Evolutionary conservation across 345 rosid genomes (phyloP).

Genomic region (Eucalyptus pauciflora): DNA sequence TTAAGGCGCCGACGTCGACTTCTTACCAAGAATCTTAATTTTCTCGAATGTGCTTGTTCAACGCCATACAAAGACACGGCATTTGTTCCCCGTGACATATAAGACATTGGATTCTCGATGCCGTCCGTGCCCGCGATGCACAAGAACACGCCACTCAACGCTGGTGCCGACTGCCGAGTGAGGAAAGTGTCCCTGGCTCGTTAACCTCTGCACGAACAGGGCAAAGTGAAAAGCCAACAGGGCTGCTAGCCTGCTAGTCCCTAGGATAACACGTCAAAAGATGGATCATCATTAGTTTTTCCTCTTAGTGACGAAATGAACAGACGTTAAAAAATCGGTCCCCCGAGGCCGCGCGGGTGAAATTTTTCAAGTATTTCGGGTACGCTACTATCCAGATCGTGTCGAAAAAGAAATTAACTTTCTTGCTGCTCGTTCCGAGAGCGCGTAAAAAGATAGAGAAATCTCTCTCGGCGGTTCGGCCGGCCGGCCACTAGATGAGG

Average conservation of each 20-base stretch:
- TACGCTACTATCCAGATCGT: not conserved
- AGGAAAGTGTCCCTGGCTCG: not conserved
- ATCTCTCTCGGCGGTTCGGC: not conserved
- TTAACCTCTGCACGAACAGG: not conserved
- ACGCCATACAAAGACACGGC: not conserved
- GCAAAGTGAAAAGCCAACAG: not conserved
- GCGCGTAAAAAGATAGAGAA: not conserved
- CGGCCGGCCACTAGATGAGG: not conserved
- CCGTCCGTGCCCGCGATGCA: not conserved
- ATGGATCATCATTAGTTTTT: not conserved
- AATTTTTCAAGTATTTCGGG: not conserved
- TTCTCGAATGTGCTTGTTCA: not conserved
- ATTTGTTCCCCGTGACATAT: not conserved
- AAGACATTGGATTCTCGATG: not conserved
- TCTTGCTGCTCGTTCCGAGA: not conserved
- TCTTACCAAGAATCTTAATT: not conserved
- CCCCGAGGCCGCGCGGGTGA: not conserved
- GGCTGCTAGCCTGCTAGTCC: not conserved
- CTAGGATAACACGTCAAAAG: not conserved
- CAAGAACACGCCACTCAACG: not conserved
- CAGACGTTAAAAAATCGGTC: not conserved
- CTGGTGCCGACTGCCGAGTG: not conserved
- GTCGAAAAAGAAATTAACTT: not conserved
- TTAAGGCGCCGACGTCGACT: not conserved
- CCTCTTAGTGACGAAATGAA: not conserved